Base-by-base conservation (phyloP, 306 rosid genomes). In the Ormosia semicastrata region DNA sequence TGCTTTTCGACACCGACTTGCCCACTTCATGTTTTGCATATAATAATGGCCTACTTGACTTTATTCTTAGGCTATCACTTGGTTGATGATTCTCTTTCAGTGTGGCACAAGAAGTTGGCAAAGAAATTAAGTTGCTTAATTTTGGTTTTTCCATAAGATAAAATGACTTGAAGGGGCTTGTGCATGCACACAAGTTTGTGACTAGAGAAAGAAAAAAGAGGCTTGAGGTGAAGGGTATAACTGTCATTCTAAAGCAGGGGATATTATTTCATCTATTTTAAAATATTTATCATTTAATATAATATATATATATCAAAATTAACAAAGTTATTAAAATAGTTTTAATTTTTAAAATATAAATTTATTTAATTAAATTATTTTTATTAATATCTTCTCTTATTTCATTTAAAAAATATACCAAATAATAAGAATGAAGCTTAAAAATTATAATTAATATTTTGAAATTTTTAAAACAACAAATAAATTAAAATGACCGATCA, bases 1-100 rank as follows among this genome's bases (percentile, higher is more conserved):
- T 50, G 59, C 81, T 68, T 85, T 59, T 79, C 52, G 71, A 80
- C 76, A 52, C n/a, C 30, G 71, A 69, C 87, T 60, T 75, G n/a
- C 66, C 84, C 85, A 80, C 87, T 79, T 13, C 52, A 43, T 36
- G 57, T 65, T 11, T 66, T 73, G 53, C 69, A 57, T 47, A 46
- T 66, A 66, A 50, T 71, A 4, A 34, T 71, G 46, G 3, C 47
- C 41, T 50, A 13, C 47, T 71, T 50, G 76, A 71, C 76, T 52
- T 75, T 11, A 43, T 67, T 47, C 78, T 46, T 8, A 6, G 37
- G 46, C 84, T 62, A 57, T 67, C 80, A 81, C 36, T 43, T 74
- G n/a, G 1, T 59, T 74, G 4, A 29, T 71, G 30, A 39, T 74
- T 69, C 75, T 68, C 59, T 44, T 60, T 78, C 66, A 59, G 59